phyloP scores from a whole-genome alignment of 495 filamentous ascomycete genomes.

The Geoglossum glabrum region DNA sequence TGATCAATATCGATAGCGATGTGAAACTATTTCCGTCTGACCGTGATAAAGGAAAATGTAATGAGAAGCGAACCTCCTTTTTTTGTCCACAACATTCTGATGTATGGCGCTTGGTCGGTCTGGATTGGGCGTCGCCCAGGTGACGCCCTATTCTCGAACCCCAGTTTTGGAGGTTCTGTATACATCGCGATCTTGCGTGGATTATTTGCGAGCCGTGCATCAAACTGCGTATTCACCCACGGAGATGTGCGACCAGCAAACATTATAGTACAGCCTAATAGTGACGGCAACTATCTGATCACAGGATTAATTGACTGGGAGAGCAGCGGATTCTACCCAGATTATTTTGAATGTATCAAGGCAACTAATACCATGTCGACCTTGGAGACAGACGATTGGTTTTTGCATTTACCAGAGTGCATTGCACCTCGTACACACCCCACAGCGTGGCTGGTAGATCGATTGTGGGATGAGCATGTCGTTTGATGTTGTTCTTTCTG shows the following conservation, averaged over 20 bases:
- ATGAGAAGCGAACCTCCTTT: no score
- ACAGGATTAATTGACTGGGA: slow-evolving; percentile 21
- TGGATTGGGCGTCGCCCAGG: no score
- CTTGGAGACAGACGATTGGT: slow-evolving; percentile 18
- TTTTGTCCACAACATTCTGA: no score
- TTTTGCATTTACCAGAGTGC: slow-evolving; percentile 14
- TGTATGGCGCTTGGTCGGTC: no score
- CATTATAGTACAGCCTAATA: slow-evolving; percentile 20
- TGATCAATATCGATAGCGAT: no score
- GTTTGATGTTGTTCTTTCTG: not conserved
- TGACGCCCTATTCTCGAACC: slow-evolving; percentile 20
- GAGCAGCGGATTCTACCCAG: slow-evolving; percentile 19
- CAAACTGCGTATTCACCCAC: slow-evolving; percentile 21
- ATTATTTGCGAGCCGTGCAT: slow-evolving; percentile 7
- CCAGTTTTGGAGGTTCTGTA: slow-evolving; percentile 3
- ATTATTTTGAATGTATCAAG: slow-evolving; percentile 17
- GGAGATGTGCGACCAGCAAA: slow-evolving; percentile 21
- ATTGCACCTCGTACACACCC: slow-evolving; percentile 12
- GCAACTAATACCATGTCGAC: slow-evolving; percentile 15
- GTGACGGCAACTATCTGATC: slow-evolving; percentile 13
- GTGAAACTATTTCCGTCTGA: no score
- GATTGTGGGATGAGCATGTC: slow-evolving; percentile 16
- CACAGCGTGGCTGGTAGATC: slow-evolving; percentile 18
- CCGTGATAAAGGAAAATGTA: no score
- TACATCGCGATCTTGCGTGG: slow-evolving; percentile 14